phyloP scores from a whole-genome alignment of 2,329 filamentous ascomycete species.

The Trichocomaceae sp. region DNA sequence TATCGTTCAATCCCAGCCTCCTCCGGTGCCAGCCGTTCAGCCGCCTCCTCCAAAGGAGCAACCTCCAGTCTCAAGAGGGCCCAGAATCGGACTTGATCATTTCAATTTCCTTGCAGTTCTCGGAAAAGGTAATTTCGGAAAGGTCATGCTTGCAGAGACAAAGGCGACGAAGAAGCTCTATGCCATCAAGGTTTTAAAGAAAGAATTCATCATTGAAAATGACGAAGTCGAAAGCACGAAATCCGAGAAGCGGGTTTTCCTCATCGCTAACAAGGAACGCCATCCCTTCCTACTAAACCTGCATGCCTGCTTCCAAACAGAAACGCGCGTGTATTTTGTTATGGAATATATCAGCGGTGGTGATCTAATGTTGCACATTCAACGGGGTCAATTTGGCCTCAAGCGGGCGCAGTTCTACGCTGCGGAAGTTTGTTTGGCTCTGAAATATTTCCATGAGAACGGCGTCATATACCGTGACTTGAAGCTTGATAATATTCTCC shows the following conservation, averaged over 20 bases:
- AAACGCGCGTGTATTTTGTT: constrained; percentile 96
- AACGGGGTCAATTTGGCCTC: constrained; percentile 89
- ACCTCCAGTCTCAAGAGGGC: constrained; percentile 27
- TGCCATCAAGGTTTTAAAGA: constrained; percentile 98
- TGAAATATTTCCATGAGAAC: constrained; percentile 99
- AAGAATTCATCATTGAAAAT: constrained; percentile 99
- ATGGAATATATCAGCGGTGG: constrained; percentile 99
- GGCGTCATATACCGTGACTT: constrained; percentile 90
- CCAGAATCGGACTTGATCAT: constrained; percentile 89
- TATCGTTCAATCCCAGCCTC: constrained; percentile 19
- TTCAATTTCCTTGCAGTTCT: constrained; percentile 99
- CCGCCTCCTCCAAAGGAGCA: constrained; percentile 19
- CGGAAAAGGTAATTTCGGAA: constrained; percentile 98
- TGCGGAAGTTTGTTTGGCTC: constrained; percentile 88
- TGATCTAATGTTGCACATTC: constrained; percentile 98
- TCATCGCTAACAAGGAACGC: constrained; percentile 93
- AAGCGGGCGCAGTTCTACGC: constrained; percentile 99
- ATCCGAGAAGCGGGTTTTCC: constrained; percentile 94
- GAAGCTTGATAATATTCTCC: constrained; percentile 80
- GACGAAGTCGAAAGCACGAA: constrained; percentile 97
- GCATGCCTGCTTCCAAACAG: constrained; percentile 97
- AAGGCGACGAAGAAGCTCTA: constrained; percentile 89
- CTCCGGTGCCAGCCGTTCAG: constrained; percentile 14
- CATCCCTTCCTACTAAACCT: constrained; percentile 93
- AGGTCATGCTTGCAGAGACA: constrained; percentile 98